Evolutionary conservation across 306 rosid species (phyloP).

Genomic region (Gynostemma pentaphyllum): DNA sequence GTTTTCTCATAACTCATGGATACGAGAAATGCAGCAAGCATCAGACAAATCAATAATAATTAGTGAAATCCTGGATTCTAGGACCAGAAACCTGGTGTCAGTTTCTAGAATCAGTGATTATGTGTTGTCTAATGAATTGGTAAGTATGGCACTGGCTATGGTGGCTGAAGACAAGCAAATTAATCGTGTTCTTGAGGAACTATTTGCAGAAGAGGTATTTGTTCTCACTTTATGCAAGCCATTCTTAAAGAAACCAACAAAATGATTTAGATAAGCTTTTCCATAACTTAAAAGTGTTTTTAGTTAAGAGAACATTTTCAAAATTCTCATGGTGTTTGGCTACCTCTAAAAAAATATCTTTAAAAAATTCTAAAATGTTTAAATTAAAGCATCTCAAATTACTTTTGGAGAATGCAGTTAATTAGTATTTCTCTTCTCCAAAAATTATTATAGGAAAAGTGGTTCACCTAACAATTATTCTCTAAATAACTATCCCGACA

Average conservation of each 20-base stretch:
- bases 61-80: constrained; percentile 92
- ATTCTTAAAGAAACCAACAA: not conserved
- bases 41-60: constrained; percentile 87
- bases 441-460: too few relatives aligned
- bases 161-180: constrained; percentile 98
- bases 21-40: constrained; percentile 95
- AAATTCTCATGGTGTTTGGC: too few relatives aligned
- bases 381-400: too few relatives aligned
- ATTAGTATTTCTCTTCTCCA: too few relatives aligned
- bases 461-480: too few relatives aligned
- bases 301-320: too few relatives aligned
- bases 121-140: constrained; percentile 87
- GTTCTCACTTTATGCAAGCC: not conserved
- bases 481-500: too few relatives aligned
- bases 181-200: constrained; percentile 96
- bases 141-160: constrained; percentile 97
- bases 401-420: too few relatives aligned
- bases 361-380: too few relatives aligned
- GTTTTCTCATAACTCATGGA: constrained; percentile 92
- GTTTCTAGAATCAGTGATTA: constrained; percentile 97
- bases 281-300: too few relatives aligned
- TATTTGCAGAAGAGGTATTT: constrained; percentile 80
- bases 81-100: constrained; percentile 96
- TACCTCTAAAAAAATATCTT: too few relatives aligned
- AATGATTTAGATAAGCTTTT: too few relatives aligned